Evolutionary conservation across 805 yeast species (phyloP).

Genomic region (Kuraishia borneana): DNA sequence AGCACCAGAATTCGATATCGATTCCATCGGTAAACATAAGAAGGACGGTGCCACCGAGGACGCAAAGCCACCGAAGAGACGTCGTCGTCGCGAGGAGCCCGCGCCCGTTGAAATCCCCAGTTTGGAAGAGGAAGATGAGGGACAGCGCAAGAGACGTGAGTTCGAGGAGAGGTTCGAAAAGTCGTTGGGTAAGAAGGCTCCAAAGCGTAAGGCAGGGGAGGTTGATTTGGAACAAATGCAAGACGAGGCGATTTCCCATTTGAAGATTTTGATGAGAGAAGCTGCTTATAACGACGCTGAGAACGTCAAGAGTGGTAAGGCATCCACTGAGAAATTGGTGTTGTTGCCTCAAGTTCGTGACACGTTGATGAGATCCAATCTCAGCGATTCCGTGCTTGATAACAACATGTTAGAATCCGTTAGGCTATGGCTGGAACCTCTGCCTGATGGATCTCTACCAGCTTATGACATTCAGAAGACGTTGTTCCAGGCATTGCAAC

Average conservation of each 20-base stretch:
- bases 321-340: slow-evolving; percentile 69
- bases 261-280: slow-evolving; percentile 83
- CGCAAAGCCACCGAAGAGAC: slow-evolving; percentile 4
- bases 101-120: slow-evolving; percentile 8
- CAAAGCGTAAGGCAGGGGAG: slow-evolving; percentile 66
- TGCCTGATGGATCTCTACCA: slow-evolving; percentile 97
- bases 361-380: slow-evolving; percentile 66
- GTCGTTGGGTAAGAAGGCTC: slow-evolving; percentile 54
- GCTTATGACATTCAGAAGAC: slow-evolving; percentile 92
- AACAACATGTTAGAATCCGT: slow-evolving; percentile 89
- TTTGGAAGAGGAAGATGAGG: slow-evolving; percentile 14
- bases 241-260: slow-evolving; percentile 74
- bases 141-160: slow-evolving; percentile 48
- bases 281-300: slow-evolving; percentile 70
- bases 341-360: slow-evolving; percentile 70
- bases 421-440: slow-evolving; percentile 94
- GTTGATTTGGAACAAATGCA: slow-evolving; percentile 93
- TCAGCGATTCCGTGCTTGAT: slow-evolving; percentile 89
- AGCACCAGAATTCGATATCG: slow-evolving; percentile 5
- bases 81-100: slow-evolving; percentile 6
- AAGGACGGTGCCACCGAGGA: slow-evolving; percentile 20
- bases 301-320: slow-evolving; percentile 44
- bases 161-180: slow-evolving; percentile 76
- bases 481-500: slow-evolving; percentile 59
- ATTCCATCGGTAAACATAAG: slow-evolving; percentile 2